Percentiles rank a stretch among this genome's conserved stretches.
phyloP scores from a whole-genome alignment of 305 asterid species.

The Fraxinus sp. region DNA sequence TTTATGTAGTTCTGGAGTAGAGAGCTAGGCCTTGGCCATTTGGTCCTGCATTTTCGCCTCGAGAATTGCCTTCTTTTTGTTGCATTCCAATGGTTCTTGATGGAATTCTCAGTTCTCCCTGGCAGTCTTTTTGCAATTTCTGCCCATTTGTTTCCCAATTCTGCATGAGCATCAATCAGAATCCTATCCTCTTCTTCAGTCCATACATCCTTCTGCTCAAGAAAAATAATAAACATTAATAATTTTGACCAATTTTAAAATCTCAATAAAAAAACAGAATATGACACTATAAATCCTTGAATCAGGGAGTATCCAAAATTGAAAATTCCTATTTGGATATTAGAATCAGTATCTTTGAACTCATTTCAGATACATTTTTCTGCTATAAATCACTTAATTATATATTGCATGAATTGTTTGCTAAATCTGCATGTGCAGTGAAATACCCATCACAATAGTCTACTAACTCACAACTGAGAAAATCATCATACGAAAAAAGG shows the following conservation, averaged over 20 bases:
- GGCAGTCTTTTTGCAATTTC: slow-evolving; percentile 79
- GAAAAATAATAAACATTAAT: not conserved
- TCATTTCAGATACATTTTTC: not conserved
- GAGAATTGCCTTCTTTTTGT: slow-evolving; percentile 79
- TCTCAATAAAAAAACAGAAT: not conserved
- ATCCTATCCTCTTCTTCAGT: slow-evolving; percentile 74
- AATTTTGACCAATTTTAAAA: not conserved
- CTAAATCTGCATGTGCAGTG: not conserved
- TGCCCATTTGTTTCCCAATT: slow-evolving; percentile 89
- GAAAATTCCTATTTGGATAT: not conserved
- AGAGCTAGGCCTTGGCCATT: slow-evolving; percentile 67
- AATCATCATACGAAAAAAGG: not conserved
- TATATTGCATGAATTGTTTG: not conserved
- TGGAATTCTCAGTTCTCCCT: slow-evolving; percentile 85
- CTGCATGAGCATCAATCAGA: slow-evolving; percentile 60
- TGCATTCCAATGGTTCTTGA: slow-evolving; percentile 95
- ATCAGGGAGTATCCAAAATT: not conserved
- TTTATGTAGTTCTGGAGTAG: slow-evolving; percentile 77
- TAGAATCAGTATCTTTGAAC: not conserved
- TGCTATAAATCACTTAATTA: not conserved
- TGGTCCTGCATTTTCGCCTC: slow-evolving; percentile 65
- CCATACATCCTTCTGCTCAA: slow-evolving; percentile 74
- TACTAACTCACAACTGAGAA: not conserved
- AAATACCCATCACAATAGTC: not conserved
- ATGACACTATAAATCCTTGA: not conserved